phyloP scores from a whole-genome alignment of 768 basidiomycete species.

The Scleroderma bovista region DNA sequence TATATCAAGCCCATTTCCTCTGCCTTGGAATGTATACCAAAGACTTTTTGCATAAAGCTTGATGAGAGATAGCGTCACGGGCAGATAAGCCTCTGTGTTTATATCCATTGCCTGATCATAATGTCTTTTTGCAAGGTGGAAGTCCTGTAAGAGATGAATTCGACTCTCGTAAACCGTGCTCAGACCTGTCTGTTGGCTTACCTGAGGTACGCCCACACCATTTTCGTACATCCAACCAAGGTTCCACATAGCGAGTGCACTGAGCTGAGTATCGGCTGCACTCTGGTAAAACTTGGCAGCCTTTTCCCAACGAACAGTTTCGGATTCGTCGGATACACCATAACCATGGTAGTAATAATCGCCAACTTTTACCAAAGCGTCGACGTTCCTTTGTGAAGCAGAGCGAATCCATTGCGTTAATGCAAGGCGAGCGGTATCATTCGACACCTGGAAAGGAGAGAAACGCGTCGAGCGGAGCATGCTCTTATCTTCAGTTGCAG shows the following conservation, averaged over 20 bases:
- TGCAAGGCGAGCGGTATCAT: constrained; percentile 76
- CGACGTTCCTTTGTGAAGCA: constrained; percentile 90
- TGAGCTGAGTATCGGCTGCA: constrained; percentile 87
- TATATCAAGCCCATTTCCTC: constrained; percentile 59
- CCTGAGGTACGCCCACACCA: constrained; percentile 86
- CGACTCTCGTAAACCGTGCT: neutral
- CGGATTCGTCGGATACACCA: constrained; percentile 67
- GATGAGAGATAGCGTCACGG: constrained; percentile 74
- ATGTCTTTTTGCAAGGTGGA: constrained; percentile 92
- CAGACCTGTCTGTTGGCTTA: constrained; percentile 23
- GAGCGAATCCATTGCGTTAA: constrained; percentile 94
- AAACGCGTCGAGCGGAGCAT: constrained; percentile 63
- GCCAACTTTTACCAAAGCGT: constrained; percentile 95
- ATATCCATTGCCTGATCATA: constrained; percentile 89
- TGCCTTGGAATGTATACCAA: constrained; percentile 76
- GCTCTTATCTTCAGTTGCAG: constrained; percentile 51
- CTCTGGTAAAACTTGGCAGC: constrained; percentile 93
- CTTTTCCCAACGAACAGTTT: constrained; percentile 68
- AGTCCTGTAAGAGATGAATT: constrained; percentile 54
- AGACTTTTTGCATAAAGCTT: constrained; percentile 80
- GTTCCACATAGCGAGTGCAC: constrained; percentile 97
- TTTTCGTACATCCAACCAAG: constrained; percentile 99
- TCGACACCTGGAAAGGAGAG: constrained; percentile 67
- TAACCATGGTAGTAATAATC: constrained; percentile 95
- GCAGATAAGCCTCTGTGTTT: constrained; percentile 84